Evolutionary conservation across 2,329 filamentous ascomycete species (phyloP), one percentile per base, ranked within the genome.

Genomic region (Penicillium palitans): DNA sequence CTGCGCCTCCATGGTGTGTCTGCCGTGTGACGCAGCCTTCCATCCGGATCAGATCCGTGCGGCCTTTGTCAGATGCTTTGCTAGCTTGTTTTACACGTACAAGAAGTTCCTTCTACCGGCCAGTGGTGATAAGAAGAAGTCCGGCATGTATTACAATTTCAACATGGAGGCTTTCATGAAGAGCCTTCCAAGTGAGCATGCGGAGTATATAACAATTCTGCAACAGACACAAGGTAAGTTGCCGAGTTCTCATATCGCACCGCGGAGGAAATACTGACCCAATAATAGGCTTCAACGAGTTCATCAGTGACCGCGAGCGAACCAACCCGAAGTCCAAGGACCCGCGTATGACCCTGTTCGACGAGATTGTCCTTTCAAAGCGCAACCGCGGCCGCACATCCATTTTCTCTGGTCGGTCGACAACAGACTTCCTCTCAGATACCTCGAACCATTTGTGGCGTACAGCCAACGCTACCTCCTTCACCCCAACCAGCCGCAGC

Each of bases 21-120:
- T 88, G n/a, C 84, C 87, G 15, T 89, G 87, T 68, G 84, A 86
- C n/a, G 80, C 81, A 15, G 86, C 85, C 2, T 89, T 89, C 76
- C 81, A 85, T 60, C 80, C 86, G 8, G 86, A 88, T 62, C 86
- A 88, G 70, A 79, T 89, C 42, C 83, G 86, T 19, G 86, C 87
- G 17, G 87, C 86, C 0, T 89, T 89, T 68, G 86, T 88, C 33
- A 80, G 87, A 67, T 88, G 85, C 73, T 88, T 89, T 66, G 86
- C 87, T 33, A 88, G 85, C 66, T 76, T 89, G 57, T 80, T 89
- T 62, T 89, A 88, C 73, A 89, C 87, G 0, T 89, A 89, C 69
- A 83, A 87, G 56, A 84, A 84, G 64, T 88, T 82, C 68, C 78
- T 89, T 60, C 72, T 80, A 24, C 83, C 85, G 5, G 81, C 87